A percentile compares a stretch with the other conserved stretches of the same genome.
Evolutionary conservation across 176 grass and related monocot species (phyloP).

Genomic region (Rhynchospora pubera): DNA sequence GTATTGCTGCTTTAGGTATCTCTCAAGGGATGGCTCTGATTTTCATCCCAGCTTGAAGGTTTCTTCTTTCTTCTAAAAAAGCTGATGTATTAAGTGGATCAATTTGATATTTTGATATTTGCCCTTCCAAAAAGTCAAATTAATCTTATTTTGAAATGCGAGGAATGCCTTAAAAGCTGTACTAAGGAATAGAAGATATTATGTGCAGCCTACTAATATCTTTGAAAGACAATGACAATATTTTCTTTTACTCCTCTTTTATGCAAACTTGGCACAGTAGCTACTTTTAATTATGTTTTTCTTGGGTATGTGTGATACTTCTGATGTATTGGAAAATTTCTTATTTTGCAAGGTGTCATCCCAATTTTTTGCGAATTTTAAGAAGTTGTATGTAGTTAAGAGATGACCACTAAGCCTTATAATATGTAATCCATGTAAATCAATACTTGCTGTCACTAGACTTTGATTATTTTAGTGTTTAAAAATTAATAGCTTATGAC

Average conservation of each 20-base stretch:
- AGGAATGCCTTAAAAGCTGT: neutral
- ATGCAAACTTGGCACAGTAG: neutral
- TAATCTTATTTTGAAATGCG: neutral
- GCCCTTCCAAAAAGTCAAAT: neutral
- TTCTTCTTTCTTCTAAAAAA: slow-evolving; percentile 26
- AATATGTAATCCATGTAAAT: neutral
- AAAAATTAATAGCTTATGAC: slow-evolving; percentile 1
- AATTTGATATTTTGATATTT: neutral
- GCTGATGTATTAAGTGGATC: slow-evolving; percentile 16
- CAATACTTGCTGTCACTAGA: slow-evolving; percentile 9
- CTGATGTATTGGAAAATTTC: neutral
- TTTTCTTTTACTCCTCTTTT: neutral
- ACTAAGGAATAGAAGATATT: slow-evolving; percentile 9
- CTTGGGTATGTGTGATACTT: neutral
- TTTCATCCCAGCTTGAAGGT: slow-evolving; percentile 89
- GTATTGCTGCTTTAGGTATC: slow-evolving; percentile 93
- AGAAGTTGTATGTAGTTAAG: neutral
- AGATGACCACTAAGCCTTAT: neutral
- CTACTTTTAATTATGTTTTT: neutral
- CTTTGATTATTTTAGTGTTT: neutral
- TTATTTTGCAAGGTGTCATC: neutral
- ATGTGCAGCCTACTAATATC: neutral
- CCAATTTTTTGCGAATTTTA: slow-evolving; percentile 2
- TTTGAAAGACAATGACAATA: neutral
- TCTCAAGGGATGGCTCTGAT: slow-evolving; percentile 73